Evolutionary conservation across 2,329 filamentous ascomycete species (phyloP).

Genomic region (Colletotrichum eremochloae): DNA sequence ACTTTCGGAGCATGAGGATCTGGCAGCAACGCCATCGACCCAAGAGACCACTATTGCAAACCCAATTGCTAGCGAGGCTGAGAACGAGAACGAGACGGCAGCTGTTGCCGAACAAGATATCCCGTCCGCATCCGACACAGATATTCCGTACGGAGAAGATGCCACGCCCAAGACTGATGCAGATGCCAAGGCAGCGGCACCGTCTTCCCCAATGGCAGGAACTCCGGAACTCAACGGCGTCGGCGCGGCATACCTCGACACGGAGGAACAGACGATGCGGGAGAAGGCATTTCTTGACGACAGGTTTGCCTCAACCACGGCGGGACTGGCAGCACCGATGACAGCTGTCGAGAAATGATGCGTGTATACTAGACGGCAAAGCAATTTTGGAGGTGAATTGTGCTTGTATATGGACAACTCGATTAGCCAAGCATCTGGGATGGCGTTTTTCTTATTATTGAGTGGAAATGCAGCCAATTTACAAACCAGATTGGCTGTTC

Average conservation of each 20-base stretch:
- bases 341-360: slow-evolving; percentile 30
- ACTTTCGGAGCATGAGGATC: background rate
- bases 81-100: background rate
- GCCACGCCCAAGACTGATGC: background rate
- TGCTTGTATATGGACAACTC: slow-evolving; percentile 11
- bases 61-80: background rate
- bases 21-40: background rate
- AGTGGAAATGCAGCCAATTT: background rate
- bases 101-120: background rate
- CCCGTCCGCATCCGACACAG: background rate
- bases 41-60: background rate
- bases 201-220: slow-evolving; percentile 7
- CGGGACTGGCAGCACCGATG: slow-evolving; percentile 9
- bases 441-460: background rate
- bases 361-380: slow-evolving; percentile 27
- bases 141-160: background rate
- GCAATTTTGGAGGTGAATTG: slow-evolving; percentile 22
- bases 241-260: slow-evolving; percentile 44
- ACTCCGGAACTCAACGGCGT: slow-evolving; percentile 46
- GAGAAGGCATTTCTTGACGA: slow-evolving; percentile 38
- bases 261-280: slow-evolving; percentile 43
- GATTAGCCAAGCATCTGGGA: background rate
- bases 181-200: background rate
- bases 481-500: background rate
- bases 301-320: slow-evolving; percentile 17